These are phyloP conservation scores for Tetrahymena elliotti DNA, from an alignment of 73 alveolate genomes.

Conservation along the genomic window DNA sequence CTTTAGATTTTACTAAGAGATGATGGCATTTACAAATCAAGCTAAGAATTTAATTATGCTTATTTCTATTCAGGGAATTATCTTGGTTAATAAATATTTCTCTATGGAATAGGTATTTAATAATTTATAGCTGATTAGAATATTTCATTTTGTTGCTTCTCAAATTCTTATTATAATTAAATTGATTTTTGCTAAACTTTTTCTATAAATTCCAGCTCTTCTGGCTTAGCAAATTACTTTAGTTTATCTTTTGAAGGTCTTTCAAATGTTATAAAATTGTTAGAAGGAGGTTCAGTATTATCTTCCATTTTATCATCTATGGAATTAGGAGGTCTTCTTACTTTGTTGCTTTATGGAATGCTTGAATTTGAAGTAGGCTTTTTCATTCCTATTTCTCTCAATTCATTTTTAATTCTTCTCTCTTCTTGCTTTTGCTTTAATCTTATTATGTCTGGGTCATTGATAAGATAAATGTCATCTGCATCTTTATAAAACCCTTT, in stretches of 20 bases:
- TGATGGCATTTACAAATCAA: not conserved
- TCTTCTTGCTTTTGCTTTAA: not conserved
- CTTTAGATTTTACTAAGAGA: not conserved
- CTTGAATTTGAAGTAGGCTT: not conserved
- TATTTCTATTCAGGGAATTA: not conserved
- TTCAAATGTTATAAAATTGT: not conserved
- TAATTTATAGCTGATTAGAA: not conserved
- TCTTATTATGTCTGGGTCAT: not conserved
- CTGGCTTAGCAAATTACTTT: not conserved
- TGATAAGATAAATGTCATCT: not conserved
- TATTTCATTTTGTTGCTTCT: not conserved
- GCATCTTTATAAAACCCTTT: not conserved
- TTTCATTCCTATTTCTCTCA: not conserved
- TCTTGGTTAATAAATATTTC: not conserved
- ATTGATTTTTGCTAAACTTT: not conserved
- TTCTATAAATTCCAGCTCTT: not conserved
- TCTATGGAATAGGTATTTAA: not conserved
- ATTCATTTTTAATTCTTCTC: not conserved
- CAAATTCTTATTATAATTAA: not conserved
- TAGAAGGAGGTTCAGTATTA: not conserved
- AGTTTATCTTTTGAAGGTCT: not conserved
- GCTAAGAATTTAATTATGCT: not conserved
- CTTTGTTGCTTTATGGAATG: not conserved
- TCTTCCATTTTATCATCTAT: not conserved
- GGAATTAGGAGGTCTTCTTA: not conserved